phyloP scores from a whole-genome alignment of 352 stramenopile species.

The Globisporangium carolinianum region DNA sequence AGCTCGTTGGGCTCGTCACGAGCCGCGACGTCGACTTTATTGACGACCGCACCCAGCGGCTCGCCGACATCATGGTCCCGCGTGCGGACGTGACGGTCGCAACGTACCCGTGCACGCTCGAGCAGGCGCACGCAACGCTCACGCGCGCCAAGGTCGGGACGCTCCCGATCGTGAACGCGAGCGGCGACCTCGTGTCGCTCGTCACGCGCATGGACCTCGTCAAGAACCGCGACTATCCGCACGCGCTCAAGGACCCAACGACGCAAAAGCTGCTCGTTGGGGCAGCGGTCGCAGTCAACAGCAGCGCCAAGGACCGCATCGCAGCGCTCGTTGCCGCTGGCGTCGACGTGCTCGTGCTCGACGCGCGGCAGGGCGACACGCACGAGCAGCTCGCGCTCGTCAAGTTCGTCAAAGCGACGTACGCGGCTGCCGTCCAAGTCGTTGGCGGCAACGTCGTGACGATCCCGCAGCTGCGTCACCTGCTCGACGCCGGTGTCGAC shows the following conservation, averaged over 20 bases:
- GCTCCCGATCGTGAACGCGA: slow-evolving; percentile 95
- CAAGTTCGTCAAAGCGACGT: slow-evolving; percentile 91
- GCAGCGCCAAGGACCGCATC: slow-evolving; percentile 88
- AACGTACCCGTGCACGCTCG: slow-evolving; percentile 89
- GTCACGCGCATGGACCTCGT: slow-evolving; percentile 96
- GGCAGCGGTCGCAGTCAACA: slow-evolving; percentile 94
- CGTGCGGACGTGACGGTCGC: slow-evolving; percentile 82
- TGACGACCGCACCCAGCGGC: slow-evolving; percentile 75
- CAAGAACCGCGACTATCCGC: slow-evolving; percentile 95
- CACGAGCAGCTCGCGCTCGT: slow-evolving; percentile 65
- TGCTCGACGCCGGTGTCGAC: slow-evolving; percentile 98
- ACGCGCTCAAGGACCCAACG: slow-evolving; percentile 90
- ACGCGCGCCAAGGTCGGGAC: slow-evolving; percentile 98
- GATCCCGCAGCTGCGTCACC: slow-evolving; percentile 90
- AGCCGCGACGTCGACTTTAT: slow-evolving; percentile 97
- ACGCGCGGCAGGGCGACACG: slow-evolving; percentile 97
- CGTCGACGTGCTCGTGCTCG: slow-evolving; percentile 97
- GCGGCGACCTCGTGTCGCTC: slow-evolving; percentile 94
- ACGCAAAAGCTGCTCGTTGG: slow-evolving; percentile 94
- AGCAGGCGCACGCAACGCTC: slow-evolving; percentile 95
- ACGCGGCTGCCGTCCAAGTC: slow-evolving; percentile 86
- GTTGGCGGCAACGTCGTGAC: slow-evolving; percentile 99
- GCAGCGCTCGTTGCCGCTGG: slow-evolving; percentile 86
- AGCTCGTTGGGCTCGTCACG: slow-evolving; percentile 97
- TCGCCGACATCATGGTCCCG: slow-evolving; percentile 76